Evolutionary conservation across 305 asterid genomes (phyloP), one percentile per base, ranked within the genome.

Genomic region (Withania somnifera): DNA sequence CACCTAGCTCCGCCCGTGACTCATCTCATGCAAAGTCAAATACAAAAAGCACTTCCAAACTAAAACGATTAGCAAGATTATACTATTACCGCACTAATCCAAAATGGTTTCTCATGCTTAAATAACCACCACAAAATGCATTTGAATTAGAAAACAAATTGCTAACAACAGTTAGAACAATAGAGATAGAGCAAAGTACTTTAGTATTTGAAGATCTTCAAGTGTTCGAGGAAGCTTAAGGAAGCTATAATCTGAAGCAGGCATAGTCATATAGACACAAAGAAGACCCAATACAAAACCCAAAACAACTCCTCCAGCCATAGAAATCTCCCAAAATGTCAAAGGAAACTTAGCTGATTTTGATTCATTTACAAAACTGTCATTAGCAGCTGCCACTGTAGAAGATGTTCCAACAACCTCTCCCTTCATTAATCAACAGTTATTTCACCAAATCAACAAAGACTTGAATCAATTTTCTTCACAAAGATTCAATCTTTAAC

Each of bases 211-310:
- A 66, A 94, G 90, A 87, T 94, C 98, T 87, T 93, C 84, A 15
- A 94, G 92, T 67, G 94, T 86, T 61, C 95, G 91, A 9, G 98
- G 98, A 71, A 93, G 94, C 93, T 90, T 93, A 80, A 94, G 95
- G 89, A 93, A 93, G 91, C 91, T 93, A 82, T 93, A 94, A 89
- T 94, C 98, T 24, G 98, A 91, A 24, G 89, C 89, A 34, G 98
- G 98, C 97, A 95, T 85, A 76, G 98, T 93, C 30, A 95, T 82
- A 80, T 95, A 95, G 34, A 95, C 88, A 78, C 89, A 93, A 7
- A 83, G 36, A 86, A 92, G 88, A 22, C 98, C 98, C 17, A 89
- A 50, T 67, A 82, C 77, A 81, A 92, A 93, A 24, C 92, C 93
- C 87, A 91, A 84, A 6, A 95, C 92, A 86, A 95, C 97, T 85